phyloP scores from a whole-genome alignment of 352 stramenopile genomes.

The Saprolegnia diclina region DNA sequence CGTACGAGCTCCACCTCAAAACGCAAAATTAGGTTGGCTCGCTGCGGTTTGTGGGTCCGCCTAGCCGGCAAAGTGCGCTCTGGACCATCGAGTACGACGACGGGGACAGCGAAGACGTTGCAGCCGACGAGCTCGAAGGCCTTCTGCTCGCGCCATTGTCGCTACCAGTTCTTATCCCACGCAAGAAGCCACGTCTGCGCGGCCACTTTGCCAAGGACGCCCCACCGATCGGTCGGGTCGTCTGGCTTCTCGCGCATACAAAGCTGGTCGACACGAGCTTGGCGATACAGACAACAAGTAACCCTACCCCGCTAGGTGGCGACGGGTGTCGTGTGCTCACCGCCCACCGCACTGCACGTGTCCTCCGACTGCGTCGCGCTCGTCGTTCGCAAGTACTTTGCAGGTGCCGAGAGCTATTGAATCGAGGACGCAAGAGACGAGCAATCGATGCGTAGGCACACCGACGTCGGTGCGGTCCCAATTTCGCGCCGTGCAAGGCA shows the following conservation, averaged over 20 bases:
- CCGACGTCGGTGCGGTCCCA: constrained; percentile 5
- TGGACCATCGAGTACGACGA: constrained; percentile 24
- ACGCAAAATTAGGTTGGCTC: neutral
- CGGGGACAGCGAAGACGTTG: constrained; percentile 25
- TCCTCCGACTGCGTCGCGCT: neutral
- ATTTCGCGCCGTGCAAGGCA: neutral
- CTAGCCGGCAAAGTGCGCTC: neutral
- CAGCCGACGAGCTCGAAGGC: neutral
- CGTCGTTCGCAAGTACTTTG: constrained; percentile 9
- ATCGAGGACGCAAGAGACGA: neutral
- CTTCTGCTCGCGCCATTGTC: neutral
- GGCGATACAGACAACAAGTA: too few species aligned
- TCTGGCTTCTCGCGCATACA: constrained; percentile 17
- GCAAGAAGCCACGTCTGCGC: neutral
- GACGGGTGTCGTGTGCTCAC: neutral
- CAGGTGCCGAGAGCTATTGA: too few species aligned
- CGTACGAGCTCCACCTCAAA: neutral
- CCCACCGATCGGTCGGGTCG: neutral
- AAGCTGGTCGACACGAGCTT: constrained; percentile 5
- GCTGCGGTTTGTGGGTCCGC: neutral
- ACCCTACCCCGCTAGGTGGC: constrained; percentile 17
- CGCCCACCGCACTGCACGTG: neutral
- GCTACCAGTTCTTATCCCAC: neutral
- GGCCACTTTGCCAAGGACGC: constrained; percentile 7
- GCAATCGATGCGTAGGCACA: constrained; percentile 5